Percentiles rank a stretch among this genome's conserved stretches.
phyloP scores from a whole-genome alignment of 23 red algal species.

The Cyanidioschyzon merolae region DNA sequence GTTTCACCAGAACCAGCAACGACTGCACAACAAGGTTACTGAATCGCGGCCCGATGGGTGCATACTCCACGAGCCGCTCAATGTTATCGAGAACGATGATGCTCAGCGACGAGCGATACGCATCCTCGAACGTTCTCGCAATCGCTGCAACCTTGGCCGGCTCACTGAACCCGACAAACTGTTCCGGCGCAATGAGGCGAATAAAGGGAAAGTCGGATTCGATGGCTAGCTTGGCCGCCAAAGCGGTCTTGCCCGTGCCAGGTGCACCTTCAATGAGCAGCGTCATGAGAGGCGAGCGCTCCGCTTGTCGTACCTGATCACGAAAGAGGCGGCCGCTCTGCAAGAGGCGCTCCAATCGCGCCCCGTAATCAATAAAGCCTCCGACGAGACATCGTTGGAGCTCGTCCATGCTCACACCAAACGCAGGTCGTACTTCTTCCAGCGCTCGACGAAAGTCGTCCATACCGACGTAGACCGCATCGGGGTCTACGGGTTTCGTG shows the following conservation, averaged over 20 bases:
- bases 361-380: conserved; percentile 71
- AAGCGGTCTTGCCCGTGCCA: conserved; percentile 93
- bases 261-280: conserved; percentile 77
- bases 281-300: conserved; percentile 71
- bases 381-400: conserved; percentile 74
- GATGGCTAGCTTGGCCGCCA: conserved; percentile 79
- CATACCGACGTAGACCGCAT: conserved; percentile 52
- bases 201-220: conserved; percentile 96
- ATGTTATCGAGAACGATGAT: conserved; percentile 93
- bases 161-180: conserved; percentile 85
- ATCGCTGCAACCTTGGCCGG: conserved; percentile 73
- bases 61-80: conserved; percentile 89
- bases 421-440: conserved; percentile 76
- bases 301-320: conserved; percentile 61
- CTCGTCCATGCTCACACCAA: conserved; percentile 67
- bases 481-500: conserved; percentile 39
- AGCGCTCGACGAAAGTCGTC: conserved; percentile 84
- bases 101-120: conserved; percentile 73
- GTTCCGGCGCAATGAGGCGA: conserved; percentile 63
- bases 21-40: conserved; percentile 80
- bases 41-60: conserved; percentile 89
- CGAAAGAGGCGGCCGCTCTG: conserved; percentile 59
- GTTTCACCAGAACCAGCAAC: conserved; percentile 79
- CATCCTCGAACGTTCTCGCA: conserved; percentile 86
- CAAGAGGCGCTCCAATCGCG: conserved; percentile 41